Base-by-base conservation (phyloP, 1,284 basidiomycete species). In the Bjerkandera adusta region DNA sequence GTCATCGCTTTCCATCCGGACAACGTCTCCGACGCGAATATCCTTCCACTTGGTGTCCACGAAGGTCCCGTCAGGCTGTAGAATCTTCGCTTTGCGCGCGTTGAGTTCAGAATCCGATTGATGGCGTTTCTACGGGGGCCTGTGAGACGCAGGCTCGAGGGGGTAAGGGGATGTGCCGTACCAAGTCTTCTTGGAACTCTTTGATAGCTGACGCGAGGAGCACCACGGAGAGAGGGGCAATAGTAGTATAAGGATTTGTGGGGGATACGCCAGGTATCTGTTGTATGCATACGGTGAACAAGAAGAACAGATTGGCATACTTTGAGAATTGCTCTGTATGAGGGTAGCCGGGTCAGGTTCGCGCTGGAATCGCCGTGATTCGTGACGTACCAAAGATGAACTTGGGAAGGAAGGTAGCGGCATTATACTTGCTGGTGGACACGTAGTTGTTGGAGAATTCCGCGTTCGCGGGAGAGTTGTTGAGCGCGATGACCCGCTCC, bases 221-320 rank as follows among this genome's bases (percentile, higher is more conserved):
- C 7, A 99, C 97, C 37, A 93, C 78, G 1, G 78, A 84, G 18
- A 99, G 80, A 4, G 97, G 97, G 1, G 77, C 91, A 60, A 99
- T 97, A 15, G 97, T 99, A 1, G 97, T 99, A 67, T 89, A 99
- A 45, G 73, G 75, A 59, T 98, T 96, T 3, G 96, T 99, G 7
- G 97, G 97, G 2, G 96, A 99, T 5, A 99, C 97, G 57, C 84
- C 90, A 8, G 97, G 97, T 55, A 99, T 95, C 72, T 99, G 97
- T 66, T 99, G 96, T 46, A 99, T 98, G 67, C 84, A 90, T 21
- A 94, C 94, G 29, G 96, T 99, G 75, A 99, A 99, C 51, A 99
- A 75, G 80, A 99, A 99, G 76, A 99, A 99, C 51, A 99, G 53
- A 67, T 99, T 99, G 58, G 97, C 97, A 20, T 97, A 98, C 79